Conservation (phyloP, 768 basidiomycete species). For the Pisolithus marmoratus region DNA sequence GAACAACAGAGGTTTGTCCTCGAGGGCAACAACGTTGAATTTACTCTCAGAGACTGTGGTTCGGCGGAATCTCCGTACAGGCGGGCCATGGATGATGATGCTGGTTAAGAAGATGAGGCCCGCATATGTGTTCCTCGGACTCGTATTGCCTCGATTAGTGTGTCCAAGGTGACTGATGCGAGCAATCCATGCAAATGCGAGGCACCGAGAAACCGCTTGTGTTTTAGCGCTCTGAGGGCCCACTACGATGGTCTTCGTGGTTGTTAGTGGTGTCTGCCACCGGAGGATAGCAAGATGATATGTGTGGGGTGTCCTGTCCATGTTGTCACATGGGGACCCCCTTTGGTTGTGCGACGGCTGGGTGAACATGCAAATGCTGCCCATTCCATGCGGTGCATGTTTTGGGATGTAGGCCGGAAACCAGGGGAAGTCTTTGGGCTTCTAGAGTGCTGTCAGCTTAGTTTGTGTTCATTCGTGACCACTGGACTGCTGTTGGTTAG, state of each 20-base stretch:
- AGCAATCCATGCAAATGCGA: constrained; percentile 12
- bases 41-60: constrained; percentile 16
- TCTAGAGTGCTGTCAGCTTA: constrained; percentile 35
- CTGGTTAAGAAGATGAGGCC: constrained; percentile 3
- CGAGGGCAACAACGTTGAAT: constrained; percentile 33
- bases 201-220: constrained; percentile 27
- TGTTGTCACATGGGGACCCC: constrained; percentile 15
- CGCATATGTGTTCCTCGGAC: constrained; percentile 2
- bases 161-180: constrained; percentile 27
- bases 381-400: constrained; percentile 18
- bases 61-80: constrained; percentile 14
- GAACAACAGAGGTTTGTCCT: constrained; percentile 56
- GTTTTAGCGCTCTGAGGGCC: not conserved
- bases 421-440: constrained; percentile 36
- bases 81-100: constrained; percentile 10
- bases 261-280: constrained; percentile 15
- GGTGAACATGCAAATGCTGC: constrained; percentile 29
- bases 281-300: not conserved
- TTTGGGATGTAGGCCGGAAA: constrained; percentile 19
- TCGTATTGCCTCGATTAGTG: constrained; percentile 25
- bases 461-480: constrained; percentile 12
- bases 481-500: constrained; percentile 14
- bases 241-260: not conserved
- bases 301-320: not conserved
- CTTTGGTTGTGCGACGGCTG: constrained; percentile 32